A percentile compares a stretch with the other conserved stretches of the same genome.
Evolutionary conservation across 2,329 filamentous ascomycete genomes (phyloP).

Genomic region (Xylaria sp.): DNA sequence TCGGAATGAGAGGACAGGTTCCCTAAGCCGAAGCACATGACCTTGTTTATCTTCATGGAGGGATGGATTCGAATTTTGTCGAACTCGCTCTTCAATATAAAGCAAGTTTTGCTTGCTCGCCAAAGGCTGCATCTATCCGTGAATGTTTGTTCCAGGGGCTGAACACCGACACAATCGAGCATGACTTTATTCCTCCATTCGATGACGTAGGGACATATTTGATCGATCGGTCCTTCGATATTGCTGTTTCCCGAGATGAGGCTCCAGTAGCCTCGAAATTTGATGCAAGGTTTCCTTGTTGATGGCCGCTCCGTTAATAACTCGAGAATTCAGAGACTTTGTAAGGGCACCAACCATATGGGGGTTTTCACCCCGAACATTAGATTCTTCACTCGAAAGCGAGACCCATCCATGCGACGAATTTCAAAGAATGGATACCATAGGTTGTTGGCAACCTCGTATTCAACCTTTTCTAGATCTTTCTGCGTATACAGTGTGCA

Average conservation of each 20-base stretch:
- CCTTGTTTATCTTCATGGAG: slow-evolving; percentile 28
- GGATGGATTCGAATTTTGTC: slow-evolving; percentile 8
- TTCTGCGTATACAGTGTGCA: slow-evolving; percentile 27
- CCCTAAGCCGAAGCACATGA: slow-evolving; percentile 33
- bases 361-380: slow-evolving; percentile 18
- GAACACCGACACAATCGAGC: slow-evolving; percentile 13
- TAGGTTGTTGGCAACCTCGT: slow-evolving; percentile 22
- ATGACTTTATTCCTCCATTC: slow-evolving; percentile 25
- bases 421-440: slow-evolving; percentile 23
- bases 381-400: slow-evolving; percentile 21
- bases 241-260: slow-evolving; percentile 9
- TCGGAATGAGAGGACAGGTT: slow-evolving; percentile 20
- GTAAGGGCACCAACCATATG: slow-evolving; percentile 18
- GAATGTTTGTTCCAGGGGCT: slow-evolving; percentile 13
- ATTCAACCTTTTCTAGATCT: slow-evolving; percentile 28
- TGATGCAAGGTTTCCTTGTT: slow-evolving; percentile 24
- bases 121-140: slow-evolving; percentile 15
- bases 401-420: slow-evolving; percentile 27
- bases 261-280: slow-evolving; percentile 32
- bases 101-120: slow-evolving; percentile 22
- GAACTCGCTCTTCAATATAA: slow-evolving; percentile 23
- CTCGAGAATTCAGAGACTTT: not conserved
- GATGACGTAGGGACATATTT: slow-evolving; percentile 30
- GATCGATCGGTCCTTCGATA: slow-evolving; percentile 17
- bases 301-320: not conserved